Evolutionary conservation across 805 yeast species (phyloP).

Genomic region (Candida ipomoeae): DNA sequence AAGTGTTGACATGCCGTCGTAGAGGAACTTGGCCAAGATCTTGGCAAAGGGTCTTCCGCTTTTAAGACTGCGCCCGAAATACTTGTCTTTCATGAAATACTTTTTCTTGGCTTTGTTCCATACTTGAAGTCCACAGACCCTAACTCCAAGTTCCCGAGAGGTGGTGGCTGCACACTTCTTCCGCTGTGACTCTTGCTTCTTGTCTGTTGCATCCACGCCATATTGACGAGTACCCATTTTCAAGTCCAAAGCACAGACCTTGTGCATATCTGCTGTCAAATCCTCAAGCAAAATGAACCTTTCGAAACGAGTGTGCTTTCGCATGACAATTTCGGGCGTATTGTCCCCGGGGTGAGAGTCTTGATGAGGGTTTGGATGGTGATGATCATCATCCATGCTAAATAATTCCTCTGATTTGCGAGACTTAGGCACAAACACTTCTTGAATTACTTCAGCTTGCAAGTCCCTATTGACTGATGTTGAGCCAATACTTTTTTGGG

Average conservation of each 20-base stretch:
- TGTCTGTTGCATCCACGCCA: conserved; percentile 80
- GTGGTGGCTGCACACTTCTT: conserved; percentile 81
- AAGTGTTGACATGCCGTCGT: conserved; percentile 59
- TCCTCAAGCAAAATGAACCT: conserved; percentile 87
- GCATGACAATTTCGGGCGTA: conserved; percentile 19
- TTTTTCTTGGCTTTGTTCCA: conserved; percentile 17
- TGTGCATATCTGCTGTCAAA: conserved; percentile 72
- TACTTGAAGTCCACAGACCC: conserved; percentile 89
- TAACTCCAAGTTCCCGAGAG: conserved; percentile 74
- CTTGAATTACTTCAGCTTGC: conserved; percentile 37
- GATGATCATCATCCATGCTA: conserved; percentile 43
- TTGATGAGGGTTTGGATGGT: conserved; percentile 5
- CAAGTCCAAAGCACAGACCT: conserved; percentile 89
- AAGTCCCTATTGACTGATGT: conserved; percentile 36
- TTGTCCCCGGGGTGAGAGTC: conserved; percentile 6
- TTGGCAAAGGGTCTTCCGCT: conserved; percentile 76
- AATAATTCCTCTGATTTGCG: conserved; percentile 39
- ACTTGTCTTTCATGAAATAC: conserved; percentile 78
- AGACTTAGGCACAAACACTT: conserved; percentile 38
- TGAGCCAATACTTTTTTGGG: conserved; percentile 24
- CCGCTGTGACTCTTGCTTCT: conserved; percentile 75
- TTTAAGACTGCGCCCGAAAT: conserved; percentile 77
- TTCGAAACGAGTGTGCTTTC: conserved; percentile 57
- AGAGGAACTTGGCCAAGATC: conserved; percentile 69
- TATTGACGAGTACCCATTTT: conserved; percentile 99